Conservation (phyloP, 2,329 filamentous ascomycete species). For the Sclerotinia spermophila region DNA sequence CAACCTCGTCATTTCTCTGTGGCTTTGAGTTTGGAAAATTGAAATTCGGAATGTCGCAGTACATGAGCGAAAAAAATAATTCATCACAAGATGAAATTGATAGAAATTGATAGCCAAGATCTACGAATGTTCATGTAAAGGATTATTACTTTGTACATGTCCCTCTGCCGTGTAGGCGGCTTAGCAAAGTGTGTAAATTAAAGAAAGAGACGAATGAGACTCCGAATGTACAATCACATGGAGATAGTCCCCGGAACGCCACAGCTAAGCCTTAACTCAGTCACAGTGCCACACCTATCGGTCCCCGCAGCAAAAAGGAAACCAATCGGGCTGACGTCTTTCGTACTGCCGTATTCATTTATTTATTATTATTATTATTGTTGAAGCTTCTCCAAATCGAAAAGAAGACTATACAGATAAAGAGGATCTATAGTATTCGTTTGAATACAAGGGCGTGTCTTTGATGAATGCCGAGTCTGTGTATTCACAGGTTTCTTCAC, state of each 20-base stretch:
- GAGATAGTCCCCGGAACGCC: not conserved
- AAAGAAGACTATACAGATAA: not conserved
- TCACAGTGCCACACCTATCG: not conserved
- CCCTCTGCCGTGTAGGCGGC: not conserved
- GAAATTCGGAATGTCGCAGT: not conserved
- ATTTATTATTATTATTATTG: too few species aligned
- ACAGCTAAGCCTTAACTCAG: not conserved
- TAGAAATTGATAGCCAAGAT: not conserved
- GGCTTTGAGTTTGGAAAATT: not conserved
- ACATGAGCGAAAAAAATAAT: not conserved
- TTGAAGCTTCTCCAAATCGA: not conserved
- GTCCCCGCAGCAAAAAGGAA: not conserved
- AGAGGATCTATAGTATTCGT: not conserved
- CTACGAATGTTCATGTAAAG: not conserved
- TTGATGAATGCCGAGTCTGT: too few species aligned
- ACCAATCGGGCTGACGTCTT: constrained; percentile 1
- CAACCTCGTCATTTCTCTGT: constrained; percentile 3
- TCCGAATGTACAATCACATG: not conserved
- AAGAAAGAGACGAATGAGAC: not conserved
- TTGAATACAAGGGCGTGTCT: not conserved
- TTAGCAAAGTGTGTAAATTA: not conserved
- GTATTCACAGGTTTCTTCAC: too few species aligned
- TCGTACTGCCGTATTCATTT: too few species aligned
- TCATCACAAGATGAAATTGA: not conserved
- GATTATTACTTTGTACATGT: too few species aligned